Evolutionary conservation across 129 eudicot genomes (phyloP), one percentile per base, ranked within the genome.

Genomic region (Pittosporum tobira): DNA sequence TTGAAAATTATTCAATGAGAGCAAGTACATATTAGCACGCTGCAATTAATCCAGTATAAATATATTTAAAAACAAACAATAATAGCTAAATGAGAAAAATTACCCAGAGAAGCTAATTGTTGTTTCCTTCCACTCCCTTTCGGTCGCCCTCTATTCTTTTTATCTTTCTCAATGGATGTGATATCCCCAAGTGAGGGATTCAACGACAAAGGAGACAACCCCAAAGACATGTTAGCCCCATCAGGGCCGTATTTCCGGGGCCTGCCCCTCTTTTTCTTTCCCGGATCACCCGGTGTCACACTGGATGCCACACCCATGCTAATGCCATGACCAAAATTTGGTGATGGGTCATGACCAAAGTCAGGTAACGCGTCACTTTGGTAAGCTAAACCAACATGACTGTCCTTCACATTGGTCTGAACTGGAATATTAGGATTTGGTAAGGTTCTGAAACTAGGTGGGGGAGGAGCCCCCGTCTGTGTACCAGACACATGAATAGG

Each of bases 81-180:
- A 5, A 20, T 12, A 27, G 18, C 27, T 2, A 44, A 38, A 38
- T 15, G 3, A 23, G 24, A 30, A 74, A 42, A 69, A 75, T 62
- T 66, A 87, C 98, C 98, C 78, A 81, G 79, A 43, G 83, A 70
- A 5, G 94, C 94, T 66, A 91, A 78, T 34, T 51, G 75, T 64
- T 91, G 98, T 61, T 86, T 86, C 90, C 90, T 74, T 52, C 98
- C 98, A 72, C 73, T 86, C 29, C 98, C 98, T 52, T 71, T 94
- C 36, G 98, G 98, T 70, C 98, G 63, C 19, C 98, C 98, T 23
- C 87, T 73, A 30, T 64, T 65, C 66, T 72, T 70, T 27, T 75
- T 64, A 45, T 63, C 67, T 14, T 56, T 77, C 21, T 71, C 69
- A 0, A 73, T 50, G 5, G 83, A 81, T 0, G 82, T 73, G 47